A percentile compares a stretch with the other conserved stretches of the same genome.
These are phyloP conservation scores for Tirmania nivea DNA, from an alignment of 495 filamentous ascomycete species.

Conservation along the genomic window DNA sequence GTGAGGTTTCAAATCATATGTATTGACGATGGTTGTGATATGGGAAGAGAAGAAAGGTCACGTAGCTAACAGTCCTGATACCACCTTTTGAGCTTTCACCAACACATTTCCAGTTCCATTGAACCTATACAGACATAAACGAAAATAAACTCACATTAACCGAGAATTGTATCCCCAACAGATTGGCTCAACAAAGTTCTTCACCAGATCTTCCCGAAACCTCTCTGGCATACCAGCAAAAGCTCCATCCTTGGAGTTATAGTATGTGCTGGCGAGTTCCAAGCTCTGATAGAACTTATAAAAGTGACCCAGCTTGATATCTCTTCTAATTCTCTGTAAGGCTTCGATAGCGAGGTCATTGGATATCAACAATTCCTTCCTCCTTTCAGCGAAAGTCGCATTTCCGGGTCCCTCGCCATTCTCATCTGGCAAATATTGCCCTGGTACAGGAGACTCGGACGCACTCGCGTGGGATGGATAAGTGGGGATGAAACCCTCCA, in stretches of 20 bases:
- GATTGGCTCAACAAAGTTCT: constrained; percentile 20
- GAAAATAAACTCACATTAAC: constrained; percentile 11
- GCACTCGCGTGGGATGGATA: not conserved
- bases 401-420: constrained; percentile 10
- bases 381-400: constrained; percentile 5
- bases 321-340: constrained; percentile 12
- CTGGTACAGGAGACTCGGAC: not conserved
- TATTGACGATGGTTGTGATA: not conserved
- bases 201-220: constrained; percentile 19
- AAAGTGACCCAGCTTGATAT: constrained; percentile 18
- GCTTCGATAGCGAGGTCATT: constrained; percentile 12
- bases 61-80: not conserved
- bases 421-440: constrained; percentile 8
- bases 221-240: constrained; percentile 14
- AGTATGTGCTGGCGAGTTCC: constrained; percentile 14
- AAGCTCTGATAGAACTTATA: constrained; percentile 17
- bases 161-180: constrained; percentile 19
- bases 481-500: constrained; percentile 10
- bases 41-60: not conserved
- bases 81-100: not conserved
- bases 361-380: constrained; percentile 11
- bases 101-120: not conserved
- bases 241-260: constrained; percentile 1
- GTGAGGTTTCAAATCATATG: not conserved
- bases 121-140: not conserved